phyloP scores from a whole-genome alignment of 129 eudicot genomes.

The Lactuca sativa region DNA sequence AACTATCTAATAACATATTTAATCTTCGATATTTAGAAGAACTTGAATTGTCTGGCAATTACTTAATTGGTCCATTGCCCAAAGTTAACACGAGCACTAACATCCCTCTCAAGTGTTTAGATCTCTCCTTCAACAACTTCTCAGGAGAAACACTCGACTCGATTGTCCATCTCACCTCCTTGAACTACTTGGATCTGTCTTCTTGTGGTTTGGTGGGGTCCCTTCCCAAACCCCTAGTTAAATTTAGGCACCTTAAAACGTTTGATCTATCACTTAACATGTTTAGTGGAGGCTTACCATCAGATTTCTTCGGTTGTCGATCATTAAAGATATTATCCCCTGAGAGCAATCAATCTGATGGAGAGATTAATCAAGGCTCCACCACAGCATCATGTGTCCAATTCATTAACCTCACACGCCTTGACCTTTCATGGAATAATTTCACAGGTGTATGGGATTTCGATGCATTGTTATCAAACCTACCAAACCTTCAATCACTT shows the following conservation, averaged over 20 bases:
- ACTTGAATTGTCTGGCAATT: background rate
- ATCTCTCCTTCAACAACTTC: background rate
- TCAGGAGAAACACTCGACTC: constrained; percentile 30
- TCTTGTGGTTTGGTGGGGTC: background rate
- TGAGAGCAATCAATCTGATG: background rate
- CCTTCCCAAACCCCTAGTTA: constrained; percentile 11
- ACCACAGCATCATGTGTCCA: background rate
- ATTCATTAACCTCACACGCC: constrained; percentile 12
- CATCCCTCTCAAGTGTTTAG: constrained; percentile 11
- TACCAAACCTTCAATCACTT: constrained; percentile 12
- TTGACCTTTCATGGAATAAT: constrained; percentile 12
- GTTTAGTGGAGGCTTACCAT: constrained; percentile 23
- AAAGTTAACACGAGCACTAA: constrained; percentile 14
- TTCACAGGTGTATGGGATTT: constrained; percentile 24
- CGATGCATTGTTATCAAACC: constrained; percentile 21
- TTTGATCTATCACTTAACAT: background rate
- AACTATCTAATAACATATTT: constrained; percentile 28
- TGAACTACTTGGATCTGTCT: constrained; percentile 19
- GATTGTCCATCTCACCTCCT: constrained; percentile 25
- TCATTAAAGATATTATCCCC: constrained; percentile 11
- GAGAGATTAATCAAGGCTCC: background rate
- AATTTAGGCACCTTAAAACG: constrained; percentile 12
- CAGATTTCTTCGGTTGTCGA: background rate
- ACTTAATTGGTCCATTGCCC: constrained; percentile 26
- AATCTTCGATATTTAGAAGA: constrained; percentile 27